Percentiles rank a stretch among this genome's conserved stretches.
Conservation (phyloP, 768 basidiomycete species). For the Lactarius pseudohatsudake region DNA sequence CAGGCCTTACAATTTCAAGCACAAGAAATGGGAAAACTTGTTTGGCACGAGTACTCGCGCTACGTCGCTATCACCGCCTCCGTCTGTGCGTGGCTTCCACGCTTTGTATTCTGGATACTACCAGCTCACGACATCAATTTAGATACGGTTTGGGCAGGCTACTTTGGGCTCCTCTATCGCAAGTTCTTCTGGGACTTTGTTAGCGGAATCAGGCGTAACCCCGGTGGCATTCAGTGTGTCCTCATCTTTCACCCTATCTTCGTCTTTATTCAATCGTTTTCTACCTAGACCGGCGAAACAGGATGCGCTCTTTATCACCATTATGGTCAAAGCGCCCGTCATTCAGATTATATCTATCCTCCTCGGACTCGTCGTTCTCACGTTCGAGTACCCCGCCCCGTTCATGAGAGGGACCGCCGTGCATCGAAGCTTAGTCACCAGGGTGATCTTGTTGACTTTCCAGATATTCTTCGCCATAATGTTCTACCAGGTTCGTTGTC, state of each 20-base stretch:
- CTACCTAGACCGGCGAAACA: constrained; percentile 37
- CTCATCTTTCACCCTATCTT: constrained; percentile 2
- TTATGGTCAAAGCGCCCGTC: constrained; percentile 78
- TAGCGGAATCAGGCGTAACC: constrained; percentile 73
- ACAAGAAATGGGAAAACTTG: constrained; percentile 67
- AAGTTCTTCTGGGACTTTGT: constrained; percentile 98
- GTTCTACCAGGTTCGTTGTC: constrained; percentile 69
- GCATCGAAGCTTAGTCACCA: constrained; percentile 63
- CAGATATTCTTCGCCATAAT: constrained; percentile 63
- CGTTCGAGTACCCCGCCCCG: constrained; percentile 73
- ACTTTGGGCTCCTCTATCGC: constrained; percentile 80
- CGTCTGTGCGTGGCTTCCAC: constrained; percentile 55
- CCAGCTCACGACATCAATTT: constrained; percentile 11
- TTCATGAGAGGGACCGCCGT: constrained; percentile 52
- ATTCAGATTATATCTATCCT: constrained; percentile 69
- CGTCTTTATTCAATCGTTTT: constrained; percentile 37
- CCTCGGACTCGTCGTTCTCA: constrained; percentile 56
- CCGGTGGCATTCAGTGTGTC: constrained; percentile 80
- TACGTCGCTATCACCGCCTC: constrained; percentile 66
- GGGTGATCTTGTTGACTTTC: constrained; percentile 61
- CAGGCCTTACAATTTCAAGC: neutral
- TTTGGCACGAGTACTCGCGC: constrained; percentile 80
- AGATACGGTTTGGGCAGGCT: constrained; percentile 81
- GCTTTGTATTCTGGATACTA: constrained; percentile 9
- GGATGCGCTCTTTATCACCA: constrained; percentile 56